Evolutionary conservation across 2,329 filamentous ascomycete species (phyloP), one percentile per base, ranked within the genome.

Genomic region (Chalara sp.): DNA sequence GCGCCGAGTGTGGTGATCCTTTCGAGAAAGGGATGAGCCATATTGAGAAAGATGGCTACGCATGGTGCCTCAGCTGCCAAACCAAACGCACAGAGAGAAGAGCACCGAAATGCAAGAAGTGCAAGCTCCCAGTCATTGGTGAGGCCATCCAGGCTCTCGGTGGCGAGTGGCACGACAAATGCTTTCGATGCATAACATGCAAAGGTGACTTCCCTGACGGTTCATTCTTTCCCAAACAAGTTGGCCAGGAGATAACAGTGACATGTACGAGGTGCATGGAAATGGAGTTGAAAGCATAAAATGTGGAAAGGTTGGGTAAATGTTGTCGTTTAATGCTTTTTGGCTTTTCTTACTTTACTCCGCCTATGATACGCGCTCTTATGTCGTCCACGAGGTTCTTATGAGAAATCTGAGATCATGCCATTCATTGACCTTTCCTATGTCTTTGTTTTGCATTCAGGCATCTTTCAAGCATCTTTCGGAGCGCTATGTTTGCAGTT

Each of bases 21-120:
- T 99, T 99, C 66, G 89, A 78, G 58, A 75, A 76, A 45, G 80
- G 79, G 53, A 79, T 77, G 70, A 84, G 81, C 44, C 82, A 85
- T 62, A 84, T 99, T 50, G 93, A 99, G 67, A 96, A 96, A 70
- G 92, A 97, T 59, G 92, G 92, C 7, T 97, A 95, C 68, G 93
- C 93, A 5, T 99, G 93, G 91, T 99, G 93, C 69, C 81, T 97
- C 44, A 79, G 79, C 28, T 99, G 93, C 66, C 92, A 97, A 72
- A 95, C 91, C 11, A 88, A 90, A 65, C 83, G 93, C 33, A 96
- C 90, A 10, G 89, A 95, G 68, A 80, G 92, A 30, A 88, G 87
- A 48, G 88, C 87, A 10, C 86, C 89, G 44, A 95, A 95, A 70
- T 99, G 93, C 69, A 80, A 81, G 60, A 89, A 85, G 62, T 99